Percentiles rank a stretch among this genome's conserved stretches.
phyloP scores from a whole-genome alignment of 441 rosid genomes.

The Aleurites moluccanus region DNA sequence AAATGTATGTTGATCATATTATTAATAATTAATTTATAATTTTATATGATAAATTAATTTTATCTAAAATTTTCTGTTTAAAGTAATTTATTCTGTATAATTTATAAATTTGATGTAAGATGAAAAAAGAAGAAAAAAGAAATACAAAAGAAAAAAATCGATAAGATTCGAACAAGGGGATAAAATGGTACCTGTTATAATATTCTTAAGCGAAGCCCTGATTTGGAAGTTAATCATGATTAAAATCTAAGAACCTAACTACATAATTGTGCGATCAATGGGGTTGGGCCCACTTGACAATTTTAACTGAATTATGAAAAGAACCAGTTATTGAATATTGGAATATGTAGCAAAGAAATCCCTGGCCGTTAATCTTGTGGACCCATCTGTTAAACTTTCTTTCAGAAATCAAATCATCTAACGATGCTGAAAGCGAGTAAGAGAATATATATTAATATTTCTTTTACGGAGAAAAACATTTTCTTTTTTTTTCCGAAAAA shows the following conservation, averaged over 20 bases:
- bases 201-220: neutral
- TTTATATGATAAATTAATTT: too few species aligned
- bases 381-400: neutral
- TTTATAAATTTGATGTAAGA: too few species aligned
- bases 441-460: too few species aligned
- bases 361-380: slow-evolving; percentile 2
- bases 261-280: neutral
- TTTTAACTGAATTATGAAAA: neutral
- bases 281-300: neutral
- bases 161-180: too few species aligned
- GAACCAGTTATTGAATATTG: neutral
- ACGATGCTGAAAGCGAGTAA: neutral
- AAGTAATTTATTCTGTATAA: too few species aligned
- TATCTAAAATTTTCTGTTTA: too few species aligned
- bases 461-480: neutral
- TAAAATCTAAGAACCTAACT: neutral
- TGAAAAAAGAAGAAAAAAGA: too few species aligned
- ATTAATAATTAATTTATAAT: too few species aligned
- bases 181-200: too few species aligned
- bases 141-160: too few species aligned
- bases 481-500: neutral
- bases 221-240: neutral
- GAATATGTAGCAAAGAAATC: neutral
- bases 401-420: neutral
- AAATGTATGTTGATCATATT: too few species aligned